Evolutionary conservation across 1,139 yeast genomes (phyloP).

Genomic region (Nakaseomyces sp.): DNA sequence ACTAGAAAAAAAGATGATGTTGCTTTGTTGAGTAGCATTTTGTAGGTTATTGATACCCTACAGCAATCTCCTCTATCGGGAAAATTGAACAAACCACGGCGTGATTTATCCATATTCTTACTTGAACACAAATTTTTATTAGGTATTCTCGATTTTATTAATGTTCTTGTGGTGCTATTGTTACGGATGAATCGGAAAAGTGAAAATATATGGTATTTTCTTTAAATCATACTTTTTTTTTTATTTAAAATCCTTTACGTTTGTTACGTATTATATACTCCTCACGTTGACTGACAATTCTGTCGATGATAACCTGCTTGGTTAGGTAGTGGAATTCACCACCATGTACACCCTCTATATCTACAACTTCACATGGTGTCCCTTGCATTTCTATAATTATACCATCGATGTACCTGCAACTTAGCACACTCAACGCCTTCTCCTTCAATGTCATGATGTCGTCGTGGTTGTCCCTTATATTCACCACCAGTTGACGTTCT

Average conservation of each 20-base stretch:
- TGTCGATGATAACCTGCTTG: slow-evolving; percentile 26
- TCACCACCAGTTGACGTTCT: slow-evolving; percentile 45
- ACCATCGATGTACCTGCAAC: slow-evolving; percentile 78
- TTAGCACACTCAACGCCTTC: slow-evolving; percentile 77
- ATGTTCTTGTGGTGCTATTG: no score
- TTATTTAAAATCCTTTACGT: slow-evolving; percentile 25
- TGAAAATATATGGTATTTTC: not conserved
- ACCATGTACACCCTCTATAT: slow-evolving; percentile 6
- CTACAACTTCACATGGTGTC: not conserved
- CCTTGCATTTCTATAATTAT: slow-evolving; percentile 32
- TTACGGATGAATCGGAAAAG: no score
- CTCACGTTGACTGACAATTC: slow-evolving; percentile 28
- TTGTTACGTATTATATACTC: slow-evolving; percentile 31
- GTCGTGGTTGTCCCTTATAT: slow-evolving; percentile 54
- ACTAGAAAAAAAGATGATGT: no score
- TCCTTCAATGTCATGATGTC: slow-evolving; percentile 87
- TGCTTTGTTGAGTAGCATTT: no score
- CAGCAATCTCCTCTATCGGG: no score
- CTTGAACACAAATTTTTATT: no score
- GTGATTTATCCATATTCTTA: no score
- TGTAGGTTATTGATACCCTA: no score
- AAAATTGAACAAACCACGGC: no score
- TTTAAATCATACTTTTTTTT: not conserved
- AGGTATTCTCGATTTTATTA: no score
- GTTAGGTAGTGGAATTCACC: slow-evolving; percentile 30